phyloP scores from a whole-genome alignment of 2,329 filamentous ascomycete genomes.

The Onygenales sp. region DNA sequence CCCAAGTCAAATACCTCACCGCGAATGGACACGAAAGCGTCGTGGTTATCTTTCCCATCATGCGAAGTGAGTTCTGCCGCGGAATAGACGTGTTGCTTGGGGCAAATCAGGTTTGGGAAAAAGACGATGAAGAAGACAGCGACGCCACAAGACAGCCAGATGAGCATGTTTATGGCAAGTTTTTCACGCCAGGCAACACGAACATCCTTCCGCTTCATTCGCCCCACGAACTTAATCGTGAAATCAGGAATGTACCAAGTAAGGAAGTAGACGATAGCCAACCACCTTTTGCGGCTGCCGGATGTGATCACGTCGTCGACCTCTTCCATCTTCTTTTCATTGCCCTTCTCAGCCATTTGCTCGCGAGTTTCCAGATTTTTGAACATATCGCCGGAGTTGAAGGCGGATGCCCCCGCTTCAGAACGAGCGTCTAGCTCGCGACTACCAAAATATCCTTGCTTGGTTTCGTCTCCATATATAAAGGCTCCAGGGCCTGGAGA shows the following conservation, averaged over 20 bases:
- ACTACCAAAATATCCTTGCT: constrained; percentile 69
- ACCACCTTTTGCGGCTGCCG: constrained; percentile 78
- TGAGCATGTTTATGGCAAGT: constrained; percentile 93
- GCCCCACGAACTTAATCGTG: constrained; percentile 62
- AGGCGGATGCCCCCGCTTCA: constrained; percentile 83
- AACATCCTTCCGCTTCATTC: constrained; percentile 87
- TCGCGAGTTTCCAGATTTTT: constrained; percentile 88
- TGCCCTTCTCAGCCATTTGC: constrained; percentile 90
- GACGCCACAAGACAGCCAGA: constrained; percentile 74
- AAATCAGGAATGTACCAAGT: constrained; percentile 88
- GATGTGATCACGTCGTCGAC: constrained; percentile 77
- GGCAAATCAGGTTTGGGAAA: constrained; percentile 83
- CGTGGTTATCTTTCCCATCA: constrained; percentile 58
- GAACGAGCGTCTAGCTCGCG: constrained; percentile 76
- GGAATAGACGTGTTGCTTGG: constrained; percentile 80
- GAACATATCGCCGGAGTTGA: constrained; percentile 94
- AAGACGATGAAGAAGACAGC: constrained; percentile 83
- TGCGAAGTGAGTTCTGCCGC: constrained; percentile 62
- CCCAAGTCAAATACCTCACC: constrained; percentile 81
- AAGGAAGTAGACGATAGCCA: constrained; percentile 70
- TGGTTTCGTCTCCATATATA: constrained; percentile 64
- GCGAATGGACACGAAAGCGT: constrained; percentile 70
- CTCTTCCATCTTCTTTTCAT: constrained; percentile 80
- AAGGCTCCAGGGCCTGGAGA: constrained; percentile 49
- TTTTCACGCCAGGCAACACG: constrained; percentile 94